Conservation (phyloP, 768 basidiomycete genomes). For the Boletus sp. region DNA sequence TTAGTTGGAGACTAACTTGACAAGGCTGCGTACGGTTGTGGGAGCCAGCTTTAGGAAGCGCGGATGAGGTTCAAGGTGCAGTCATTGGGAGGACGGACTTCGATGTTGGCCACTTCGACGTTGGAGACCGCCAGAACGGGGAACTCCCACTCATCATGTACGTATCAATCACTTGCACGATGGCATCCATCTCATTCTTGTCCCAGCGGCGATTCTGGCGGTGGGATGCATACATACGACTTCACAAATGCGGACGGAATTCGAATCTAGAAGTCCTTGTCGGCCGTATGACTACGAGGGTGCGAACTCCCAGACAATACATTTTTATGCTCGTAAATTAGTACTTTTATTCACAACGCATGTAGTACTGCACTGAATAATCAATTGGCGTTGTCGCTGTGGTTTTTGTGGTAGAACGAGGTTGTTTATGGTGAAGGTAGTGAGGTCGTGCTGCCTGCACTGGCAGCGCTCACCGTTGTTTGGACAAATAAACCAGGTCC, state of each 20-base stretch:
- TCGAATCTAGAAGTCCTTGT: constrained; percentile 10
- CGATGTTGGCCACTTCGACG: constrained; percentile 55
- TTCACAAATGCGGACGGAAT: constrained; percentile 21
- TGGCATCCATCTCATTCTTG: constrained; percentile 20
- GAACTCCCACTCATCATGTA: constrained; percentile 63
- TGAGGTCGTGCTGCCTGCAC: background rate
- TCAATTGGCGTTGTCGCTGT: background rate
- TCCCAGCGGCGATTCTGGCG: constrained; percentile 47
- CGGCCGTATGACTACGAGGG: background rate
- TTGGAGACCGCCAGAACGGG: constrained; percentile 51
- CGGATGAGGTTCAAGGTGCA: constrained; percentile 41
- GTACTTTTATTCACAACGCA: background rate
- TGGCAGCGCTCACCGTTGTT: constrained; percentile 14
- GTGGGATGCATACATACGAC: constrained; percentile 47
- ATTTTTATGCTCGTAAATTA: constrained; percentile 11
- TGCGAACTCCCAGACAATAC: background rate
- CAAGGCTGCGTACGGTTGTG: constrained; percentile 70
- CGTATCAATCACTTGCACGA: constrained; percentile 25
- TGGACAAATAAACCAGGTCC: constrained; percentile 31
- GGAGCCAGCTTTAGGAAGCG: constrained; percentile 48
- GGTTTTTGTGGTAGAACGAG: background rate
- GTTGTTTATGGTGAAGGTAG: background rate
- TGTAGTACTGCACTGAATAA: background rate
- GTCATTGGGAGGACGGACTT: constrained; percentile 51
- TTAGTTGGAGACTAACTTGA: constrained; percentile 3